Base-by-base conservation (phyloP, 257 asterid genomes). In the Eustoma russellianum region DNA sequence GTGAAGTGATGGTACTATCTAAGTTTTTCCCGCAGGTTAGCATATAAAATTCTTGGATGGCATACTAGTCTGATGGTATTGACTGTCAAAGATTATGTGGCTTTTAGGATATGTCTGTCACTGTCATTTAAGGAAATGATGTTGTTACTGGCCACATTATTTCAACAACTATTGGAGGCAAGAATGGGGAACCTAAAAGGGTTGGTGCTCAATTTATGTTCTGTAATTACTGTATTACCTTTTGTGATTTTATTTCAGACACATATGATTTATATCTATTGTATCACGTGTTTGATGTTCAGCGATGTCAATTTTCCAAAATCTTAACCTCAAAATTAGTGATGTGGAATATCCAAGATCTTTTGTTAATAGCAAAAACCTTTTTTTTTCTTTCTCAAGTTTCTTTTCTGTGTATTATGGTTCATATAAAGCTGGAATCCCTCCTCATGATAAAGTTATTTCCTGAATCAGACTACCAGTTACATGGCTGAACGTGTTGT, bases 401-500 rank as follows among this genome's bases (percentile, higher is more conserved):
- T 52, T 53, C 43, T 17, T 51, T 41, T 10, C 43, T 24, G 30
- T 9, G 14, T 44, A 33, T 5, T 38, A 52, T 38, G 33, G 13
- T 48, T 49, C 17, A 16, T 50, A 9, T 2, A 40, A 46, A 34
- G 15, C 38, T 35, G 6, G 13, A 15, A 12, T 17, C 34, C 3
- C 11, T n/a, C 13, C 3, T 28, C 6, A 24, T 47, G 3, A 51
- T 4, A 53, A 16, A 30, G n/a, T n/a, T 6, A 68, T 64, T 66
- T 72, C 66, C 75, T 57, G n/a, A 68, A 48, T 74, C 84, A 86
- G 97, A 89, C 95, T 19, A 86, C 83, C 66, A 89, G 95, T 77
- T 89, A 86, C 79, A 89, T 86, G 97, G 95, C 97, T 53, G 94
- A 86, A 77, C 88, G 95, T 47, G 93, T 89, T 50, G 95, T 89